Evolutionary conservation across 2,329 filamentous ascomycete species (phyloP).

Genomic region (Phialophora expanda): DNA sequence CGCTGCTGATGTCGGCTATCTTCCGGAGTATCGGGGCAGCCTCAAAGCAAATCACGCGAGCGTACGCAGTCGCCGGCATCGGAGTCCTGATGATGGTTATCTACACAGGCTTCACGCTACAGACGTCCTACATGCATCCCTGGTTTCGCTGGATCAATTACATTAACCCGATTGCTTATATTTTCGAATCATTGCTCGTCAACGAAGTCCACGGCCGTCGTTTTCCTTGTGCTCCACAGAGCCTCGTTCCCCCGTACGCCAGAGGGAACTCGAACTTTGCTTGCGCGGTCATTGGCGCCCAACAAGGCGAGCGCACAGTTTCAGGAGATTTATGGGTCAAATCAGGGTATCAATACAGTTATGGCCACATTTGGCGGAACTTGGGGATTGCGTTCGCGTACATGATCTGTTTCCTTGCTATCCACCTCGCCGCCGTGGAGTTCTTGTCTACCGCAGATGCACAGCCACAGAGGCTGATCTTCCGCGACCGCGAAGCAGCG

Average conservation of each 20-base stretch:
- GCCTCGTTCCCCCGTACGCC: slow-evolving; percentile 70
- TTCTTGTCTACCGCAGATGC: slow-evolving; percentile 67
- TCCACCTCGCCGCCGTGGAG: slow-evolving; percentile 69
- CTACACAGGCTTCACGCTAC: slow-evolving; percentile 54
- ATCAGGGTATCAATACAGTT: slow-evolving; percentile 62
- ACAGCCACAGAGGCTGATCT: slow-evolving; percentile 72
- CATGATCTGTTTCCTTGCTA: slow-evolving; percentile 64
- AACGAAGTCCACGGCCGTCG: slow-evolving; percentile 46
- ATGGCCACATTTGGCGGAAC: slow-evolving; percentile 69
- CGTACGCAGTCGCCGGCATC: slow-evolving; percentile 59
- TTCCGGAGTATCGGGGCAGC: slow-evolving; percentile 63
- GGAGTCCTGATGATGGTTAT: slow-evolving; percentile 48
- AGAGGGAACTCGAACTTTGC: slow-evolving; percentile 76
- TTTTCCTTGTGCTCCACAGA: slow-evolving; percentile 27
- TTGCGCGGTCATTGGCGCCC: slow-evolving; percentile 57
- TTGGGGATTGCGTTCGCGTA: slow-evolving; percentile 72
- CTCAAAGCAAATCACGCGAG: slow-evolving; percentile 62
- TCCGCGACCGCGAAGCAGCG: slow-evolving; percentile 49
- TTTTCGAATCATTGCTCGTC: slow-evolving; percentile 48
- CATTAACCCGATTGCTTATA: slow-evolving; percentile 50
- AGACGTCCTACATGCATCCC: slow-evolving; percentile 56
- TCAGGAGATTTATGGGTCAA: slow-evolving; percentile 67
- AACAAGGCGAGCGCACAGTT: slow-evolving; percentile 60
- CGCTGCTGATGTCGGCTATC: slow-evolving; percentile 64
- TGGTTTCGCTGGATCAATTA: slow-evolving; percentile 56